Evolutionary conservation across 163 green algal genomes (phyloP), one percentile per base, ranked within the genome.

Genomic region (Prototheca stagnorum): DNA sequence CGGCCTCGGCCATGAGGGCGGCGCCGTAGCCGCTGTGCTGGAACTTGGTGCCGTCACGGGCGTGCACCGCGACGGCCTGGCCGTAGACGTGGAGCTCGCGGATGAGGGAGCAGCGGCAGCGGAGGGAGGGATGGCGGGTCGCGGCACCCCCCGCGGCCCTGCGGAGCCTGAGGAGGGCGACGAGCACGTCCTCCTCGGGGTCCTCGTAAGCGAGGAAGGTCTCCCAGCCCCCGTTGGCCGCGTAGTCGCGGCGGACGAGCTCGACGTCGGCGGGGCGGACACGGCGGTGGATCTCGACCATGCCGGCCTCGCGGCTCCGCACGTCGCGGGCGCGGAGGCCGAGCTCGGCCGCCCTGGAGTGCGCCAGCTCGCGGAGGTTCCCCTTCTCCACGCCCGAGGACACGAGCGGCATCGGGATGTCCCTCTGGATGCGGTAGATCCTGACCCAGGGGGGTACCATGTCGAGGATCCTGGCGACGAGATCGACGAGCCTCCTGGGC

Each of bases 391-490:
- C 65, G 15, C 65, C 65, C 3, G 40, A 62, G 26, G 54, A 71
- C 5, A 97, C 88, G 16, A 96, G 68, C 1, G 88, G 89, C 89
- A 96, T 96, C 44, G 89, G 89, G 57, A 98, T 98, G 74, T 98
- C 89, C 3, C 89, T 70, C 75, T 77, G 79, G 46, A 94, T 87
- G 65, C 85, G 79, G 62, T 95, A 95, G 39, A 95, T 67, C 5
- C 86, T 56, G 27, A 88, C 83, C 88, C 88, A 97, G 9, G 88
- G 88, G 1, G 88, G 89, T 24, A 98, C 78, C 23, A 95, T 74
- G 39, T 79, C 75, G 47, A 95, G 64, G 29, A 94, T 78, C 17
- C 79, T 73, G 4, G 82, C 82, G 39, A 95, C 80, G 22, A 96
- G 64, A 56, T 96, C 86, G 16, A 97, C 77, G 26, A 96, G 74